Evolutionary conservation across 306 rosid species (phyloP), one percentile per base, ranked within the genome.

Genomic region (Rubus parviflorus): DNA sequence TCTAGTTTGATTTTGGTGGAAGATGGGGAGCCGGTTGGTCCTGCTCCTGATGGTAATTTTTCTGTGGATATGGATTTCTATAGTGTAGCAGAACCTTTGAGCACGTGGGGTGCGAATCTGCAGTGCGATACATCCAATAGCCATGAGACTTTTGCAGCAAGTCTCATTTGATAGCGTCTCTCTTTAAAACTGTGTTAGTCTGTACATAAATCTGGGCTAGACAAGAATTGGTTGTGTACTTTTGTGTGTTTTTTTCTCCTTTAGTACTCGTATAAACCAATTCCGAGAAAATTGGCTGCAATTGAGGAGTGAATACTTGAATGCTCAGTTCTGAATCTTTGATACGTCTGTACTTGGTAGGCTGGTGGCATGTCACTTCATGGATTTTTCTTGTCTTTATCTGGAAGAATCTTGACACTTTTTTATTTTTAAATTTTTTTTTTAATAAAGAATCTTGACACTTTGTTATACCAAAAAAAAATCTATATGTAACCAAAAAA

Each of bases 1-100:
- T n/a, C 67, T n/a, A 67, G 88, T 76, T 88, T 89, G 80, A 86
- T 91, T 83, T 77, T 78, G 61, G 80, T 89, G 53, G 92, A 87
- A 16, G 85, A 85, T 11, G 85, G 46, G 37, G 85, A 78, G 52
- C 80, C 35, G 0, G 79, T 58, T 17, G 83, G 80, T 78, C 75
- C 79, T 6, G 65, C 74, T 69, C 73, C 70, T n/a, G 53, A 71
- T 10, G 61, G 35, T 60, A 80, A 75, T 70, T 71, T 86, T 68
- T 78, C 81, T 41, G 65, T 86, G 75, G 88, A 83, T 77, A 66
- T 74, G 77, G 81, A 85, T 78, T 84, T 78, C 75, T 87, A 75
- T 42, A 61, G 81, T 78, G 51, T 80, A 42, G 72, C 71, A 22
- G 81, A 68, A 64, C 89, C 86, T 47, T 81, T 62, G 80, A 81